Evolutionary conservation across 1,139 yeast species (phyloP).

Genomic region (Kodamaea suecica): DNA sequence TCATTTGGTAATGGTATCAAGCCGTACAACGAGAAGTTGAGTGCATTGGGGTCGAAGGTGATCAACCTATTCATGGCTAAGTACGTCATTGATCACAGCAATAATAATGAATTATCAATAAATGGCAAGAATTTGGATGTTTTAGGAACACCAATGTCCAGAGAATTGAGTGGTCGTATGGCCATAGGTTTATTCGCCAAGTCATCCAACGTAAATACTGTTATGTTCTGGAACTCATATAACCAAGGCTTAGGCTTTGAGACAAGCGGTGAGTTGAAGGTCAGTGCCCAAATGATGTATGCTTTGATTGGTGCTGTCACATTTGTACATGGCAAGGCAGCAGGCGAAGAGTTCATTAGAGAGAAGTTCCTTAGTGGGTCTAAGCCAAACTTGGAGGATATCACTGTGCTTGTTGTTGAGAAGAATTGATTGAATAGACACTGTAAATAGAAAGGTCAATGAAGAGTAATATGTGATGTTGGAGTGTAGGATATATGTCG

Average conservation of each 20-base stretch:
- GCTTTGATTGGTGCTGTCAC: conserved; percentile 83
- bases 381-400: conserved; percentile 18
- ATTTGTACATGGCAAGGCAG: conserved; percentile 59
- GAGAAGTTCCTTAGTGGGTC: conserved; percentile 36
- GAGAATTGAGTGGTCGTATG: conserved; percentile 48
- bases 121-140: conserved; percentile 61
- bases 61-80: conserved; percentile 59
- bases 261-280: conserved; percentile 52
- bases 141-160: conserved; percentile 56
- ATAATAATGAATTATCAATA: conserved; percentile 38
- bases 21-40: conserved; percentile 84
- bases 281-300: conserved; percentile 65
- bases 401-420: conserved; percentile 21
- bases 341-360: conserved; percentile 54
- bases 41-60: conserved; percentile 74
- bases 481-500: no score
- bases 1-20: conserved; percentile 88
- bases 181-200: conserved; percentile 54
- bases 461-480: no score
- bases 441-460: conserved; percentile 1
- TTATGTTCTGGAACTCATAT: conserved; percentile 73
- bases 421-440: conserved; percentile 5
- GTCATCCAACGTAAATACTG: conserved; percentile 43
- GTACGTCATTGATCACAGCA: conserved; percentile 39
- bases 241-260: conserved; percentile 53